Conservation (phyloP, 768 basidiomycete species). For the Asterophora parasitica region DNA sequence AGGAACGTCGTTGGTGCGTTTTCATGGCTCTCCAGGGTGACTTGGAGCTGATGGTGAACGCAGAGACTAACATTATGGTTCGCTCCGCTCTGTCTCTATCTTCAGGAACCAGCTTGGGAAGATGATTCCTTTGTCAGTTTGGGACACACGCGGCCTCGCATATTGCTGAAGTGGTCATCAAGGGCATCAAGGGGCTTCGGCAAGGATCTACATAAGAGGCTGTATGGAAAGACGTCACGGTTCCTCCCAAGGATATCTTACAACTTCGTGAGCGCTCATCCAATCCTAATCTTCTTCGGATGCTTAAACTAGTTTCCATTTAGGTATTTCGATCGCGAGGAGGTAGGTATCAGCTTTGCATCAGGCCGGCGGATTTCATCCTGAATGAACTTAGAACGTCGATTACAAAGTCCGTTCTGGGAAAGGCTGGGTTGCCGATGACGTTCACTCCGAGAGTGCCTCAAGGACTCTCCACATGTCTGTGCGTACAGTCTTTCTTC, state of each 20-base stretch:
- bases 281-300: background rate
- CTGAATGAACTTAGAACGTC: constrained; percentile 40
- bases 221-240: constrained; percentile 67
- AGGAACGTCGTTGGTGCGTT: constrained; percentile 68
- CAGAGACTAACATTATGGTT: constrained; percentile 83
- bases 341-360: constrained; percentile 32
- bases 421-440: constrained; percentile 74
- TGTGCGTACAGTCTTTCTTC: constrained; percentile 54
- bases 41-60: background rate
- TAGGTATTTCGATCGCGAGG: constrained; percentile 70
- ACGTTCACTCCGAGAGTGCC: constrained; percentile 74
- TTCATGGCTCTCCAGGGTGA: background rate
- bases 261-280: constrained; percentile 36
- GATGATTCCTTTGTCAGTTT: constrained; percentile 34
- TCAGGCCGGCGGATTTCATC: background rate
- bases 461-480: constrained; percentile 73
- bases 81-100: background rate
- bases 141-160: constrained; percentile 79
- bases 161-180: constrained; percentile 65
- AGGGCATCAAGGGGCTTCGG: constrained; percentile 64
- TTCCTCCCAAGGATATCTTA: constrained; percentile 51
- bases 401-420: constrained; percentile 83
- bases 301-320: background rate
- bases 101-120: background rate
- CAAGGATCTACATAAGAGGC: constrained; percentile 65